Base-by-base conservation (phyloP, 2,329 filamentous ascomycete genomes). In the Trichoderma guizhouense region DNA sequence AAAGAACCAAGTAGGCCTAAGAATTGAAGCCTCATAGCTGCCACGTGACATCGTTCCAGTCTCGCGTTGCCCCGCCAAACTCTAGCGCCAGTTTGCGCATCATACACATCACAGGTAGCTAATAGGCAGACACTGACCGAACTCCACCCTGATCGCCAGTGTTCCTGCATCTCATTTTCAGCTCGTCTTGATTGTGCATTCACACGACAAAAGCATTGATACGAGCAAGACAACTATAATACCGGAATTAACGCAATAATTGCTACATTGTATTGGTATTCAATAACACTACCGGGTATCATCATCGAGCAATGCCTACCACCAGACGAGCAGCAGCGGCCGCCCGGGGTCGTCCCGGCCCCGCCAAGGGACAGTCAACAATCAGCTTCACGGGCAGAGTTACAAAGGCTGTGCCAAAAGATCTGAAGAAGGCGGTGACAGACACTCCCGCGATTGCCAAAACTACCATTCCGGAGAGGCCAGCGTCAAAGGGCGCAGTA, bases 301-400 rank as follows among this genome's bases (percentile, higher is more conserved):
- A 36, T 60, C 21, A 30, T 43, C 51, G 21, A 76, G 81, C 74
- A 61, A 88, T 88, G 86, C 85, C 86, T 57, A 78, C 81, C 65
- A 86, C 86, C 21, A 82, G 85, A 80, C 83, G 85, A 78, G 84
- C 86, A n/a, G 79, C 83, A 53, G 80, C 81, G 75, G 80, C 81
- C 75, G 76, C 79, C 74, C 79, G 81, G 61, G 76, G 80, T 70
- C 79, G 81, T 30, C 75, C 79, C 24, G 79, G 78, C 9, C 79
- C 81, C 61, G 77, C 78, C 72, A 86, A 85, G 77, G 81, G 82
- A 43, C 88, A 90, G 74, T 85, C 86, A 9, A 89, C 86, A 47
- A 83, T 89, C 72, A 88, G 85, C 78, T 90, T 90, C 82, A 84
- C 87, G 76, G 85, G 85, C 78, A 83, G 83, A 55, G 86, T 90